Percentiles rank a stretch among this genome's conserved stretches.
Conservation (phyloP, 352 stramenopile species). For the Phytophthora agathidicida region DNA sequence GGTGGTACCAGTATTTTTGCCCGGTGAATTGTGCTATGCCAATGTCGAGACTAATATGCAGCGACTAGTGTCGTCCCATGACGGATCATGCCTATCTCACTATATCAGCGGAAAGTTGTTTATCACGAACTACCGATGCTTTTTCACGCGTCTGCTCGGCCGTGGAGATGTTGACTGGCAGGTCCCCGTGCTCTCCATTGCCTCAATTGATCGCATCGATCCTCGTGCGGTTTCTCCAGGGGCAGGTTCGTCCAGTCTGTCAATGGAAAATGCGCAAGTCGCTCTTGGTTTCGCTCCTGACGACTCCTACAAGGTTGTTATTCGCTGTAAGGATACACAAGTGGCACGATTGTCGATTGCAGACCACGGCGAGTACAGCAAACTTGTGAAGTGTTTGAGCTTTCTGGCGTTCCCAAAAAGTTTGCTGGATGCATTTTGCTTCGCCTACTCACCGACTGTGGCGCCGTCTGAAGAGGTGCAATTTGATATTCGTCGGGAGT, state of each 20-base stretch:
- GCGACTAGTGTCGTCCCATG: slow-evolving; percentile 59
- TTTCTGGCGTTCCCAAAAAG: slow-evolving; percentile 75
- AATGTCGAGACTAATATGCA: slow-evolving; percentile 79
- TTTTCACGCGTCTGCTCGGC: slow-evolving; percentile 67
- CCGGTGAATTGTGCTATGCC: slow-evolving; percentile 80
- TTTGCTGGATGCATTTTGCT: slow-evolving; percentile 85
- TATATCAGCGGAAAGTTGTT: slow-evolving; percentile 81
- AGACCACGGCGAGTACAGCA: slow-evolving; percentile 77
- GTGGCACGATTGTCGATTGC: slow-evolving; percentile 68
- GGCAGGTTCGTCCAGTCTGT: slow-evolving; percentile 20
- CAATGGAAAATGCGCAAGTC: slow-evolving; percentile 66
- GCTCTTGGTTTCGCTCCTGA: slow-evolving; percentile 61
- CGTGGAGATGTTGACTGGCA: slow-evolving; percentile 73
- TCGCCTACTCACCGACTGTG: slow-evolving; percentile 71
- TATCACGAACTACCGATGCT: slow-evolving; percentile 85
- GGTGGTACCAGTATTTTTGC: slow-evolving; percentile 49
- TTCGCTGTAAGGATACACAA: slow-evolving; percentile 85
- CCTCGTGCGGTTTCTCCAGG: slow-evolving; percentile 28
- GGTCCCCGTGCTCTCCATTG: slow-evolving; percentile 77
- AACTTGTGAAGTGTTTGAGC: slow-evolving; percentile 78
- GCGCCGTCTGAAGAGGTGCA: slow-evolving; percentile 77
- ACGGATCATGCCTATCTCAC: slow-evolving; percentile 71
- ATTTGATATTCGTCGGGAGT: slow-evolving; percentile 84
- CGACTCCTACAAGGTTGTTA: slow-evolving; percentile 67
- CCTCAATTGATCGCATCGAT: slow-evolving; percentile 67